These are phyloP conservation scores for Fusarium mundagurra DNA, from an alignment of 2,329 filamentous ascomycete genomes.

Conservation along the genomic window DNA sequence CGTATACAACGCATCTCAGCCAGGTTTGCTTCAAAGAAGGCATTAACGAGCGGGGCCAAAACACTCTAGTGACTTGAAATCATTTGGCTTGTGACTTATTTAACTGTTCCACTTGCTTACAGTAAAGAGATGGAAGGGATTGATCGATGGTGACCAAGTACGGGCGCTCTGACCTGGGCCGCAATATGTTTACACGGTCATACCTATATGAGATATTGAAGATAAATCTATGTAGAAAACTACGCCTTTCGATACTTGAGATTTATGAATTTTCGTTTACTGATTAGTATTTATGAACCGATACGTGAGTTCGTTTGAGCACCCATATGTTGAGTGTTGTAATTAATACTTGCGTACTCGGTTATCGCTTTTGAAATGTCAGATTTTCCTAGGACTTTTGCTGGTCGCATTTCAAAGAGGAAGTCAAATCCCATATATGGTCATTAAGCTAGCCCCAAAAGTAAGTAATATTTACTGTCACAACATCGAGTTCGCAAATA, in stretches of 20 bases:
- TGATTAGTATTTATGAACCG: neutral
- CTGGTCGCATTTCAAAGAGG: neutral
- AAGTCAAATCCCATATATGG: neutral
- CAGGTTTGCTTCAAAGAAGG: constrained; percentile 36
- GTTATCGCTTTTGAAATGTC: neutral
- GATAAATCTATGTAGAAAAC: constrained; percentile 16
- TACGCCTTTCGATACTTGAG: too few species aligned
- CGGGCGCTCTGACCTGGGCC: neutral
- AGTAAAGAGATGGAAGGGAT: neutral
- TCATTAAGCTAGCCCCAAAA: neutral
- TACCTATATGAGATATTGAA: neutral
- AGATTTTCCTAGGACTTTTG: neutral
- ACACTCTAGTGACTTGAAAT: constrained; percentile 21
- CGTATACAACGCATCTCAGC: constrained; percentile 42
- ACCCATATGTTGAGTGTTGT: neutral
- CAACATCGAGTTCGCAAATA: neutral
- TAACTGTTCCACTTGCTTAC: constrained; percentile 15
- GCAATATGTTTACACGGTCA: constrained; percentile 16
- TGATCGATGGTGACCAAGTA: neutral
- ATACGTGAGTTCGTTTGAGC: neutral
- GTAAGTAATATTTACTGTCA: too few species aligned
- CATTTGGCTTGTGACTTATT: constrained; percentile 11
- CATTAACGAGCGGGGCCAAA: constrained; percentile 40
- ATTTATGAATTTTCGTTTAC: neutral
- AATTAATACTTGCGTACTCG: neutral